Percentiles rank a stretch among this genome's conserved stretches.
These are phyloP conservation scores for Malus hybrid DNA, from an alignment of 331 rosid genomes.

Conservation along the genomic window DNA sequence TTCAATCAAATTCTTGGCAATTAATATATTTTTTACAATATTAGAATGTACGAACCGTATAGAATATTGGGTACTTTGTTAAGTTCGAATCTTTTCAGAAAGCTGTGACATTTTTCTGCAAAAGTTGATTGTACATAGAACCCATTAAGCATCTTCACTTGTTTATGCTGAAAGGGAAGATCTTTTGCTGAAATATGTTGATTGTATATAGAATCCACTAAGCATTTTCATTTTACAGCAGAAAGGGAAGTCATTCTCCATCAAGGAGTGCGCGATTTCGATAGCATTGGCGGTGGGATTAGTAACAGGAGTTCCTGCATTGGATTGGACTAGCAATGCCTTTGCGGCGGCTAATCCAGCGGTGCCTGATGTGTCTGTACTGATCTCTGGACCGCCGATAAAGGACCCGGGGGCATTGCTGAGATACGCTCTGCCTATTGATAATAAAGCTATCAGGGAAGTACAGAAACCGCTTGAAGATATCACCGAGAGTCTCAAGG, in stretches of 20 bases:
- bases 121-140: background rate
- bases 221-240: constrained; percentile 29
- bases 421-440: constrained; percentile 87
- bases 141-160: background rate
- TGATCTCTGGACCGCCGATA: constrained; percentile 94
- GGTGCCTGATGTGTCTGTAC: constrained; percentile 65
- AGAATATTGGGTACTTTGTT: background rate
- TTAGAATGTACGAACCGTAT: background rate
- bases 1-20: background rate
- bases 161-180: background rate
- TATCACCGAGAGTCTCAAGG: constrained; percentile 85
- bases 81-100: background rate
- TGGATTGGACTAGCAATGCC: constrained; percentile 44
- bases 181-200: background rate
- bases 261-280: constrained; percentile 72
- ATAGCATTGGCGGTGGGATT: constrained; percentile 72
- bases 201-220: background rate
- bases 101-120: background rate
- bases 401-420: constrained; percentile 93
- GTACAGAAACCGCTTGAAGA: constrained; percentile 97
- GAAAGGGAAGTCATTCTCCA: constrained; percentile 46
- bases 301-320: constrained; percentile 75
- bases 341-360: constrained; percentile 58
- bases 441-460: constrained; percentile 92
- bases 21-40: background rate